Evolutionary conservation across 2,329 filamentous ascomycete species (phyloP).

Genomic region (Exophiala sp.): DNA sequence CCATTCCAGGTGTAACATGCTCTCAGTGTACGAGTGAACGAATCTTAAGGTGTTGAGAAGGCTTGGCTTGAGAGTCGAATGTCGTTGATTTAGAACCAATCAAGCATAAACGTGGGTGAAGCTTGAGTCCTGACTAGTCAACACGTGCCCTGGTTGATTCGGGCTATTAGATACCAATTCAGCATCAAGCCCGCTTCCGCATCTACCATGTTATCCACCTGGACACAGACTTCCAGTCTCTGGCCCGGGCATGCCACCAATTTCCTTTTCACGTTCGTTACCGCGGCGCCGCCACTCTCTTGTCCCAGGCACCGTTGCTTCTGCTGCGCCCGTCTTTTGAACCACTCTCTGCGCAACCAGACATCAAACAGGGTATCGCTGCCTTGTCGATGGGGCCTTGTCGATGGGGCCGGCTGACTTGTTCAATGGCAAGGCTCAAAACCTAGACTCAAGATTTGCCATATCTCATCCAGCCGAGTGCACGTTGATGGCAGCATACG

Average conservation of each 20-base stretch:
- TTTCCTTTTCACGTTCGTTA: not conserved
- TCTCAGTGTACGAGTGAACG: no score
- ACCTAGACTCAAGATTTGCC: no score
- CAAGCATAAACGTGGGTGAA: not conserved
- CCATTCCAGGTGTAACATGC: no score
- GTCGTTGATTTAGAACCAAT: not conserved
- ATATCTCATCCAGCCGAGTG: no score
- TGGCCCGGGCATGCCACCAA: not conserved
- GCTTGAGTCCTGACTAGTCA: not conserved
- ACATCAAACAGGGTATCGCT: no score
- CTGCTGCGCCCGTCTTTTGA: not conserved
- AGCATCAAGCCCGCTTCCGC: not conserved
- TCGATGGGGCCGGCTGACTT: no score
- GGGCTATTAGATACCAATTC: not conserved
- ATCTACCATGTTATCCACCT: not conserved
- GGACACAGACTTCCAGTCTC: not conserved
- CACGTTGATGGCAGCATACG: no score
- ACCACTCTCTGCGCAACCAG: no score
- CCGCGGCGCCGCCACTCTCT: not conserved
- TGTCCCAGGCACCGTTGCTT: not conserved
- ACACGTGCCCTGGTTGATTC: not conserved
- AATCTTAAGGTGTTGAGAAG: no score
- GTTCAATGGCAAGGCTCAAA: no score
- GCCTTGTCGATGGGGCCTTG: no score
- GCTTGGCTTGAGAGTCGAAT: not conserved